Evolutionary conservation across 805 yeast genomes (phyloP), one percentile per base, ranked within the genome.

Genomic region (Metschnikowia picachoensis): DNA sequence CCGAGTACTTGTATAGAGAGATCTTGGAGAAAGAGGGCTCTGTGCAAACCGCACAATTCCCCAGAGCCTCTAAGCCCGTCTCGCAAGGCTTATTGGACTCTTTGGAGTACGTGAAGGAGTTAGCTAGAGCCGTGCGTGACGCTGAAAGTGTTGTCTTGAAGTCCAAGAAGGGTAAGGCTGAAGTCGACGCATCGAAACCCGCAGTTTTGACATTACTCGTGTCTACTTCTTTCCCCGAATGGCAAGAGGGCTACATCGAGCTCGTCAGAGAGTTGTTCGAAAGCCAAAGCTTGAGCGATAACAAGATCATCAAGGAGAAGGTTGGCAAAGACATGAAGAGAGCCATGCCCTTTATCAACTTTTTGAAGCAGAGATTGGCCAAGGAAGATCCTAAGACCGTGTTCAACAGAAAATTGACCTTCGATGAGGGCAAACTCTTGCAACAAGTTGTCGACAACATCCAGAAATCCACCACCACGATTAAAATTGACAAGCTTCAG

Each of bases 301-400:
- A 77, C 70, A 77, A 76, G 60, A 72, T 70, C 47, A 72, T 86
- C 58, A 84, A 78, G 65, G 78, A 80, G 56, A 79, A 73, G 62
- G 82, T 86, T 50, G 87, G 87, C 55, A 84, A 83, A 66, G 98
- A 94, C 60, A 87, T 91, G 87, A 94, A 94, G 79, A 85, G 95
- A 59, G 97, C 96, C 49, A 94, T 94, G 98, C 98, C 98, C 49
- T 92, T 91, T 67, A 90, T 94, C 51, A 83, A 92, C 53, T 73
- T 80, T 57, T 74, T 94, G 66, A 91, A 94, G 69, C 87, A 84
- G 63, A 82, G 95, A 72, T 76, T 94, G 55, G 69, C 75, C 34
- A 68, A 68, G 43, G 95, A 87, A 62, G 68, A 83, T 29, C 83
- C 96, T 15, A 80, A 78, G 44, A 78, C 79, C 43, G 96, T 94